phyloP scores from a whole-genome alignment of 768 basidiomycete genomes.

The Phaeotremella skinneri region DNA sequence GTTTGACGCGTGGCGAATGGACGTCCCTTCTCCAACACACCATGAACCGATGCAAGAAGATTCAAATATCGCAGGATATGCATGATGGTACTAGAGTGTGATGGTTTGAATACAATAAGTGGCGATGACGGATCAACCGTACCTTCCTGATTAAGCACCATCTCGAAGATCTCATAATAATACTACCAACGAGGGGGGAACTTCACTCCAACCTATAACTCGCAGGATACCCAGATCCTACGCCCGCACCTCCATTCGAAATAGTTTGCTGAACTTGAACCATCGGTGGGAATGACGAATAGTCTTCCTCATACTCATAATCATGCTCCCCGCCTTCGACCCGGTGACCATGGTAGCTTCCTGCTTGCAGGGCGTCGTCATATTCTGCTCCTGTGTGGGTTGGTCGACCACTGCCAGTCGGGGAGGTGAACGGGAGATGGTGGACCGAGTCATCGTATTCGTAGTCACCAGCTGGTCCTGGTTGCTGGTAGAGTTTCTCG shows the following conservation, averaged over 20 bases:
- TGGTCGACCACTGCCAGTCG: constrained; percentile 3
- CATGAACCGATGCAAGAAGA: not conserved
- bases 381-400: constrained; percentile 13
- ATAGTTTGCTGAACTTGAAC: constrained; percentile 18
- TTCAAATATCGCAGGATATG: not conserved
- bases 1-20: not conserved
- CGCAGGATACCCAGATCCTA: not conserved
- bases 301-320: constrained; percentile 19
- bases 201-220: not conserved
- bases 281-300: constrained; percentile 32
- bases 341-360: not conserved
- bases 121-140: not conserved
- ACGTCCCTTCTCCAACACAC: too few relatives aligned
- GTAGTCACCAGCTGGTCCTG: not conserved
- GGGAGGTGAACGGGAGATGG: not conserved
- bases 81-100: not conserved
- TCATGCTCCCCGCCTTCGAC: not conserved
- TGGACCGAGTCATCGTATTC: constrained; percentile 16
- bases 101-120: not conserved
- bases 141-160: not conserved
- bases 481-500: constrained; percentile 3
- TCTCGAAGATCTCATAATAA: not conserved
- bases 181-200: too few relatives aligned
- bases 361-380: constrained; percentile 1
- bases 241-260: not conserved